These are phyloP conservation scores for Jimgerdemannia flammicorona DNA, from an alignment of 192 early-diverging fungal genomes.

Conservation along the genomic window DNA sequence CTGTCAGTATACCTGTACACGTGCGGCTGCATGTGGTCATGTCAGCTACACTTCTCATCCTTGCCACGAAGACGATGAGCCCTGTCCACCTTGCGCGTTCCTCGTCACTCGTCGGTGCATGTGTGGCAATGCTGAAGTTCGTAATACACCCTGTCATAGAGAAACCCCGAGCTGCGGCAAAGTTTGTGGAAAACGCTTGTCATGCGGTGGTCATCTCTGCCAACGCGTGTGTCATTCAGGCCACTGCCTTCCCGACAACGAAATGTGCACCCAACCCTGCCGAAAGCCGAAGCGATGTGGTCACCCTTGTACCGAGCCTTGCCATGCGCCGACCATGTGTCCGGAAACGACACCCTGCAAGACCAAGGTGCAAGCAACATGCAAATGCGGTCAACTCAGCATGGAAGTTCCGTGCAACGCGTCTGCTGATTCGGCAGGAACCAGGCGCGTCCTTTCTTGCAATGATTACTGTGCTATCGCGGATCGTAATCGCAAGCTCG, in stretches of 20 bases:
- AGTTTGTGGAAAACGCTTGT: slow-evolving; percentile 51
- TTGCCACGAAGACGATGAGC: slow-evolving; percentile 82
- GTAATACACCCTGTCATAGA: slow-evolving; percentile 82
- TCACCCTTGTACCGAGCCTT: slow-evolving; percentile 69
- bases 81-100: slow-evolving; percentile 89
- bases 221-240: slow-evolving; percentile 78
- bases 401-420: slow-evolving; percentile 67
- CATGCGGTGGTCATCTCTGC: slow-evolving; percentile 77
- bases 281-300: slow-evolving; percentile 80
- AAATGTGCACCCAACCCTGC: slow-evolving; percentile 70
- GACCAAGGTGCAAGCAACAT: slow-evolving; percentile 51
- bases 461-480: slow-evolving; percentile 77
- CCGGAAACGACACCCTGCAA: slow-evolving; percentile 72
- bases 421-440: slow-evolving; percentile 37
- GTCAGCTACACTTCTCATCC: slow-evolving; percentile 62
- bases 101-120: slow-evolving; percentile 69
- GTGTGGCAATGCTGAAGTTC: slow-evolving; percentile 76
- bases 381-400: slow-evolving; percentile 71
- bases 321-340: slow-evolving; percentile 78
- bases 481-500: slow-evolving; percentile 77
- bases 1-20: slow-evolving; percentile 71
- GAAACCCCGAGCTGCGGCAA: slow-evolving; percentile 69
- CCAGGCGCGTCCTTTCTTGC: slow-evolving; percentile 57
- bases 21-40: slow-evolving; percentile 78
- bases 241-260: slow-evolving; percentile 58